These are phyloP conservation scores for Acacia acuminata DNA, from an alignment of 306 rosid species.

Conservation along the genomic window DNA sequence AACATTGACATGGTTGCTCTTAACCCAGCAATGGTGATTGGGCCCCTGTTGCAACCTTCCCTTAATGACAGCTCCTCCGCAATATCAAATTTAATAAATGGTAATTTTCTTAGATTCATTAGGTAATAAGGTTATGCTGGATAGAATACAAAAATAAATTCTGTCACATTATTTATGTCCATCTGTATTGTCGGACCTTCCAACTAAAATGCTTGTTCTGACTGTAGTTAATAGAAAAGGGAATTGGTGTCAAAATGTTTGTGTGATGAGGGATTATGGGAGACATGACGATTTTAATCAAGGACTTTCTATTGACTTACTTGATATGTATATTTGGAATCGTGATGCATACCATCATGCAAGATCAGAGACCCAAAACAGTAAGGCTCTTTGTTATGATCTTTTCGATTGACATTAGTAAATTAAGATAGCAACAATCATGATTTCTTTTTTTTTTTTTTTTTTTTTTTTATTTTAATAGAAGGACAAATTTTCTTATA, in stretches of 20 bases:
- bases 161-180: background rate
- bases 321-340: background rate
- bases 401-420: background rate
- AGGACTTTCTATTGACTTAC: background rate
- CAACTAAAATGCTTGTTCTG: background rate
- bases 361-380: background rate
- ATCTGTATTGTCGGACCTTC: background rate
- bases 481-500: background rate
- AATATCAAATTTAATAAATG: conserved; percentile 50
- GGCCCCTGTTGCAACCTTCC: conserved; percentile 79
- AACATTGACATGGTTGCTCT: conserved; percentile 72
- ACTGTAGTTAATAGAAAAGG: background rate
- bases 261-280: background rate
- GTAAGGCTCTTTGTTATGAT: background rate
- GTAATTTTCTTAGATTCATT: conserved; percentile 36
- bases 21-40: conserved; percentile 72
- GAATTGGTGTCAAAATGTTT: background rate
- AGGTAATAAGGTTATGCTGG: background rate
- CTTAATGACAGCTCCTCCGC: conserved; percentile 60
- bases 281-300: background rate
- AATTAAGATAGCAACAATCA: background rate
- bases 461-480: too few relatives aligned
- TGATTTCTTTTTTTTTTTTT: background rate
- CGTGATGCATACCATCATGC: background rate
- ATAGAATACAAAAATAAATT: background rate